A percentile compares a stretch with the other conserved stretches of the same genome.
These are phyloP conservation scores for Phlyctochytrium arcticum DNA, from an alignment of 192 early-diverging fungal genomes.

Conservation along the genomic window DNA sequence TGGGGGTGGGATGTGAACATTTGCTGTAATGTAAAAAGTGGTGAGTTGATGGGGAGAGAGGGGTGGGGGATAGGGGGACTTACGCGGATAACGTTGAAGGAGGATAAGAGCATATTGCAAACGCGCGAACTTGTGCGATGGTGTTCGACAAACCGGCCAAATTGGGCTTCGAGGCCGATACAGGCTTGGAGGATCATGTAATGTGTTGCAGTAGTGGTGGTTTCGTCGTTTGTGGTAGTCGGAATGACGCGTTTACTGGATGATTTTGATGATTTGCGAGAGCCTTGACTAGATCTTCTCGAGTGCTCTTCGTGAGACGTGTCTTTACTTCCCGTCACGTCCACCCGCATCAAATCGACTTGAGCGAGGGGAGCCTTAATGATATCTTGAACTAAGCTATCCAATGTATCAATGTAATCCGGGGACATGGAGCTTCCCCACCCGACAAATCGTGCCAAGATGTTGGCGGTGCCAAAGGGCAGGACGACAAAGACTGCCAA, in stretches of 20 bases:
- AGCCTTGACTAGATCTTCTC: too few relatives aligned
- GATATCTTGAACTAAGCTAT: not conserved
- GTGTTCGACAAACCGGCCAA: conserved; percentile 15
- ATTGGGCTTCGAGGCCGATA: conserved; percentile 12
- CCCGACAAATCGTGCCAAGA: conserved; percentile 12
- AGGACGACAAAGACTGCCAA: conserved; percentile 1
- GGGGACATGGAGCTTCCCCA: conserved; percentile 6
- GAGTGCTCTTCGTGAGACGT: too few relatives aligned
- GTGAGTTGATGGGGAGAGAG: not conserved
- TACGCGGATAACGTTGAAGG: conserved; percentile 15
- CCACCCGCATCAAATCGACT: conserved; percentile 14
- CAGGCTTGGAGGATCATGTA: conserved; percentile 13
- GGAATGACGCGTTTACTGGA: too few relatives aligned
- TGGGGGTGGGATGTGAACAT: conserved; percentile 5
- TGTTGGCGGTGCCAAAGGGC: conserved; percentile 22
- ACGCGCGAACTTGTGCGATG: conserved; percentile 11
- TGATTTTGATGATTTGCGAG: too few relatives aligned
- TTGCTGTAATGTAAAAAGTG: conserved; percentile 6
- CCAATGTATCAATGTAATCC: not conserved
- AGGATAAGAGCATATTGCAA: conserved; percentile 6
- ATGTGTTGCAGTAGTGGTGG: not conserved
- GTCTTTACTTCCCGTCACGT: not conserved
- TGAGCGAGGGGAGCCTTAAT: not conserved
- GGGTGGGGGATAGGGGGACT: not conserved
- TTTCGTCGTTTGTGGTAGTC: too few relatives aligned